Evolutionary conservation across 768 basidiomycete species (phyloP).

Genomic region (Gyrodon lividus): DNA sequence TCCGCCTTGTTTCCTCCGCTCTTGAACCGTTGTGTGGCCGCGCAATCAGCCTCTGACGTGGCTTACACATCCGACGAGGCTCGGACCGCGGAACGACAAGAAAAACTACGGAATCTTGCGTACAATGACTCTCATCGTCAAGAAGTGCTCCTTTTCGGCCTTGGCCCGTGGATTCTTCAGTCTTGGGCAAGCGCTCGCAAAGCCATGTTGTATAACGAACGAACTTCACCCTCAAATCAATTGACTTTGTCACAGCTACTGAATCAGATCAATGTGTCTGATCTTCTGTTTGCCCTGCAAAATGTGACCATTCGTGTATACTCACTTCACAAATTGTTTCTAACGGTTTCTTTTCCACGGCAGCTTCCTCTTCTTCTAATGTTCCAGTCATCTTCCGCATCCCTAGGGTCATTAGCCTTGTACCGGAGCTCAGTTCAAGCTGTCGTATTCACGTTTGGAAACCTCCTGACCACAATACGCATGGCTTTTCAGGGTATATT

Average conservation of each 20-base stretch:
- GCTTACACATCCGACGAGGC: slow-evolving; percentile 55
- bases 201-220: slow-evolving; percentile 57
- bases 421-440: slow-evolving; percentile 79
- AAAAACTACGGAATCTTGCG: slow-evolving; percentile 71
- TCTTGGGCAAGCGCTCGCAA: slow-evolving; percentile 70
- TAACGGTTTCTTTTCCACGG: slow-evolving; percentile 7
- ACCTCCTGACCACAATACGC: slow-evolving; percentile 58
- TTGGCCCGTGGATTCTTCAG: slow-evolving; percentile 81
- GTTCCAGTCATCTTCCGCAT: slow-evolving; percentile 67
- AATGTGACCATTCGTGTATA: slow-evolving; percentile 51
- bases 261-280: slow-evolving; percentile 59
- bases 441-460: slow-evolving; percentile 62
- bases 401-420: slow-evolving; percentile 77
- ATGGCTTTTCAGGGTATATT: slow-evolving; percentile 87
- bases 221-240: slow-evolving; percentile 34
- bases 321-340: slow-evolving; percentile 8
- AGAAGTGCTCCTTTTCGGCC: slow-evolving; percentile 78
- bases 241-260: slow-evolving; percentile 46
- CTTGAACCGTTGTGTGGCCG: slow-evolving; percentile 48
- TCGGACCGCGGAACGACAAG: slow-evolving; percentile 66
- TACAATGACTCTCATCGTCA: slow-evolving; percentile 76
- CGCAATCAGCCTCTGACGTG: slow-evolving; percentile 42
- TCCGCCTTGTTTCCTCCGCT: slow-evolving; percentile 62
- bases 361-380: slow-evolving; percentile 77
- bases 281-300: slow-evolving; percentile 63